Evolutionary conservation across 2,329 filamentous ascomycete species (phyloP), one percentile per base, ranked within the genome.

Genomic region (Onygenales sp.): DNA sequence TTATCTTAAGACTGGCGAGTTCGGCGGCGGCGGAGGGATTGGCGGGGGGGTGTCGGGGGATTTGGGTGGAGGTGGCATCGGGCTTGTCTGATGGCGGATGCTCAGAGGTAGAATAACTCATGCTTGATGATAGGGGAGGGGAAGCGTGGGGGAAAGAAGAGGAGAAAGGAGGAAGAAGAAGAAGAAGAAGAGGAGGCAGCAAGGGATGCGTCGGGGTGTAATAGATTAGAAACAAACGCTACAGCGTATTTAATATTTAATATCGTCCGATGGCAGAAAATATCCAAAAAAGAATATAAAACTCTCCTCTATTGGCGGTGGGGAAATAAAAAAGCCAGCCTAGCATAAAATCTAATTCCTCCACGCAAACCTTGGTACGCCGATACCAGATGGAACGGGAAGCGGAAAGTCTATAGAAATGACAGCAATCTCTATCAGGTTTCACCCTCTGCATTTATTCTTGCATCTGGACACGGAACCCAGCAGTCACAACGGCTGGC

Each of bases 1-100:
- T 86, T 75, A 80, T 74, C 71, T 81, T 80, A 79, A 84, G 81
- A 80, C 72, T 68, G 74, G 77, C 63, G 74, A 80, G 76, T 81
- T 83, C 77, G 71, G 70, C 56, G 73, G 70, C 53, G 69, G 68
- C 60, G 73, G 73, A 56, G 72, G 72, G 42, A 74, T 68, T 55
- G 71, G 72, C 47, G 78, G 70, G 51, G 68, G 70, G 55, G 62
- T 70, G 65, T 68, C 67, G 63, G 70, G 67, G 54, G 65, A 67
- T 62, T 68, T 71, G 62, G 69, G 69, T 54, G 64, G 67, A 60
- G 65, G 65, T 63, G 67, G 68, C 70, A 72, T 72, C 62, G 53
- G 63, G 65, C 56, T 59, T 55, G 58, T 61, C 58, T 27, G 59
- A 52, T 48, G 61, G 56, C 52, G 46, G 56, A 47, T 55, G 57